Evolutionary conservation across 805 yeast genomes (phyloP).

Genomic region (Limtongia smithiae): DNA sequence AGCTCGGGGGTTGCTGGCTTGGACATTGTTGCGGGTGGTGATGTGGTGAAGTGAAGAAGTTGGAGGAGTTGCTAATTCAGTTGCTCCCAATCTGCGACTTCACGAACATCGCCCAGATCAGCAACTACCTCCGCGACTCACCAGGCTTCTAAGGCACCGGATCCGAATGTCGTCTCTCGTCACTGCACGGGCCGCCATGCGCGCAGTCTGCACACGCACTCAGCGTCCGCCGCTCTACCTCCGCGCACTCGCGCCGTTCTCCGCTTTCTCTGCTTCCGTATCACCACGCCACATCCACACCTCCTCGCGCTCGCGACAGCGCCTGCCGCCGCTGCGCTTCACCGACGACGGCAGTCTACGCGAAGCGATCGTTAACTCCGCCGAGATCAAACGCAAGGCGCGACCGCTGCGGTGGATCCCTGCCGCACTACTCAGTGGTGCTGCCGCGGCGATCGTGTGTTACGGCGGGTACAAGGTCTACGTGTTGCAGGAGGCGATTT

Average conservation of each 20-base stretch:
- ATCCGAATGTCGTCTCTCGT: too few relatives aligned
- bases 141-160: too few relatives aligned
- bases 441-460: constrained; percentile 32
- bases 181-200: too few relatives aligned
- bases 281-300: background rate
- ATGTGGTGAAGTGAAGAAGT: too few relatives aligned
- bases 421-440: background rate
- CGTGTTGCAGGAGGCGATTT: constrained; percentile 9
- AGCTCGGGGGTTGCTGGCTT: constrained; percentile 30
- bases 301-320: background rate
- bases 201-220: too few relatives aligned
- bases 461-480: constrained; percentile 17
- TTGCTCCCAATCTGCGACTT: too few relatives aligned
- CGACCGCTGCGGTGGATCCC: background rate
- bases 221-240: too few relatives aligned
- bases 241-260: too few relatives aligned
- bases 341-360: constrained; percentile 22
- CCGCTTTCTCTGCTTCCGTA: background rate
- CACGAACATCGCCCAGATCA: too few relatives aligned
- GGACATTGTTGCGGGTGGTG: constrained; percentile 20
- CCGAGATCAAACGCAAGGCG: constrained; percentile 1
- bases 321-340: constrained; percentile 4
- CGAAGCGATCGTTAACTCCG: constrained; percentile 22
- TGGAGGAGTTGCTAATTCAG: too few relatives aligned
- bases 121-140: too few relatives aligned